A percentile compares a stretch with the other conserved stretches of the same genome.
phyloP scores from a whole-genome alignment of 1,139 yeast species.

The Geotrichum reessii region DNA sequence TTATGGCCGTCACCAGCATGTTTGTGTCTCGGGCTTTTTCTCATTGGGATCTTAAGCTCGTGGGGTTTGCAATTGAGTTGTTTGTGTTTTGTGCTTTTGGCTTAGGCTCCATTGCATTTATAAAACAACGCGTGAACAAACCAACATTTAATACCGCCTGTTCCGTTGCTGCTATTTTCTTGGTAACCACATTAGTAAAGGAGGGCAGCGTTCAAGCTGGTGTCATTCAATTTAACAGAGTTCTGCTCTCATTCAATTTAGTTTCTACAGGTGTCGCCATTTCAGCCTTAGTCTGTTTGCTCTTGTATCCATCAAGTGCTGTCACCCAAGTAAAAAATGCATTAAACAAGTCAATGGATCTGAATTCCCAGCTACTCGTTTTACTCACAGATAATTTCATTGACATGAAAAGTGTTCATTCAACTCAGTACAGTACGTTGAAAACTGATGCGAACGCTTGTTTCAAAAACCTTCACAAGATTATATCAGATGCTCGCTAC shows the following conservation, averaged over 20 bases:
- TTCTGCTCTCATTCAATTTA: conserved; percentile 52
- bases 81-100: conserved; percentile 48
- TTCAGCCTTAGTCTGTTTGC: conserved; percentile 54
- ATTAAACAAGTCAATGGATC: conserved; percentile 50
- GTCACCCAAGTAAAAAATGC: conserved; percentile 42
- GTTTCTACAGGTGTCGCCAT: conserved; percentile 59
- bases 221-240: conserved; percentile 51
- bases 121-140: conserved; percentile 61
- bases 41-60: conserved; percentile 44
- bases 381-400: conserved; percentile 51
- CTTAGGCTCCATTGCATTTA: conserved; percentile 60
- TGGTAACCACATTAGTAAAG: conserved; percentile 67
- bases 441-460: conserved; percentile 41
- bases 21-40: conserved; percentile 46
- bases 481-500: conserved; percentile 55
- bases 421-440: conserved; percentile 39
- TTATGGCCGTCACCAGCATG: conserved; percentile 53
- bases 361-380: conserved; percentile 50
- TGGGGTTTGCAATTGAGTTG: conserved; percentile 55
- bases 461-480: conserved; percentile 40
- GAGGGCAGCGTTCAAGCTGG: conserved; percentile 68
- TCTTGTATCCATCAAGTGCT: conserved; percentile 63
- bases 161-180: conserved; percentile 65
- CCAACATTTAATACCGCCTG: conserved; percentile 79
- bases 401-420: conserved; percentile 45